Conservation (phyloP, 371 early-diverging fungal species). For the Saksenaea vasiformis region DNA sequence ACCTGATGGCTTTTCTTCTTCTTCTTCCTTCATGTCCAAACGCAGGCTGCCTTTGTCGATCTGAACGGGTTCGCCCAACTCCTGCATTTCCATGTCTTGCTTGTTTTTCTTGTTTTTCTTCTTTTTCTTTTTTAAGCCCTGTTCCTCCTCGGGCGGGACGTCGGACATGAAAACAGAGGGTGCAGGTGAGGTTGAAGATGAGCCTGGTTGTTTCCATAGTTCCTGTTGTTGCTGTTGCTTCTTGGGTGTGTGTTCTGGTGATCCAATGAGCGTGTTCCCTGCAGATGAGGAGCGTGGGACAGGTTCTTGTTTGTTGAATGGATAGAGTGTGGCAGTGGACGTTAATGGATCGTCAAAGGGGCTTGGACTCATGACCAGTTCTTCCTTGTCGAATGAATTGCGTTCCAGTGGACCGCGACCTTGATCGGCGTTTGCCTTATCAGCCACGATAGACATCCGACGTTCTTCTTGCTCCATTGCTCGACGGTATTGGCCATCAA, state of each 20-base stretch:
- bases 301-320: not conserved
- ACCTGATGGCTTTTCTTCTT: conserved; percentile 3
- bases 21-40: conserved; percentile 9
- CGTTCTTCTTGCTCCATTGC: conserved; percentile 40
- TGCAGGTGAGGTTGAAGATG: not conserved
- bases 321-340: not conserved
- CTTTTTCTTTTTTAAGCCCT: conserved; percentile 8
- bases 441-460: not conserved
- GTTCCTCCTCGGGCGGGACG: not conserved
- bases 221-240: not conserved
- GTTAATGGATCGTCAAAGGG: not conserved
- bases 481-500: conserved; percentile 48
- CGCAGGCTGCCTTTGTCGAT: conserved; percentile 11
- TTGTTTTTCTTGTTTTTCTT: conserved; percentile 5
- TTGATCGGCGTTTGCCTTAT: not conserved
- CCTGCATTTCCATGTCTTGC: not conserved
- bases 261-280: not conserved
- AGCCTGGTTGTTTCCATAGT: not conserved
- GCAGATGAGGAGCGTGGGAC: not conserved
- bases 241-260: not conserved
- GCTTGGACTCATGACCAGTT: not conserved
- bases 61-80: conserved; percentile 13
- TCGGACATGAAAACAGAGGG: conserved; percentile 11
- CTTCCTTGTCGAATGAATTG: not conserved
- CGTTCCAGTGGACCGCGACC: not conserved